Evolutionary conservation across 2,329 filamentous ascomycete species (phyloP).

Genomic region (Aspergillus unguis): DNA sequence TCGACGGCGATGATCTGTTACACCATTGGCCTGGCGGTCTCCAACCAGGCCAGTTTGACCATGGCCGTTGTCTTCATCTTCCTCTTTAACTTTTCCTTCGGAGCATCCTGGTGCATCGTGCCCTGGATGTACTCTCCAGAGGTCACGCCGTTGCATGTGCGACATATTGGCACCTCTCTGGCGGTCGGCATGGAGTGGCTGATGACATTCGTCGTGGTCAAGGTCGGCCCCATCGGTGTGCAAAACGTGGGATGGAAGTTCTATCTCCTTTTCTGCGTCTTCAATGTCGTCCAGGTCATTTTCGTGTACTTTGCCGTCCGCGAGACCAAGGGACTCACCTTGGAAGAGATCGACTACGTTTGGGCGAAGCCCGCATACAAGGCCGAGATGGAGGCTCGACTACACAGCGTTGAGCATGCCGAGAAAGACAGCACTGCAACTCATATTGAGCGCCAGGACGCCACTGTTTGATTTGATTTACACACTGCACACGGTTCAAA

Average conservation of each 20-base stretch:
- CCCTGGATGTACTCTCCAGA: conserved; percentile 52
- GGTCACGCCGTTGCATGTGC: conserved; percentile 45
- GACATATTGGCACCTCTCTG: conserved; percentile 49
- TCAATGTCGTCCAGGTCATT: conserved; percentile 53
- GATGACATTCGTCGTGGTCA: conserved; percentile 57
- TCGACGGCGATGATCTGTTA: background rate
- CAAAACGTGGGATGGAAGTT: conserved; percentile 52
- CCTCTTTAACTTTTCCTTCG: conserved; percentile 17
- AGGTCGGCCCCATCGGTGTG: conserved; percentile 62
- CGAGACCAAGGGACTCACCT: conserved; percentile 55
- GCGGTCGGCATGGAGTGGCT: conserved; percentile 49
- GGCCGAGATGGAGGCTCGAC: no score
- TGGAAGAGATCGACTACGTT: conserved; percentile 62
- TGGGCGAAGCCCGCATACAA: background rate
- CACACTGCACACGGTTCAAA: no score
- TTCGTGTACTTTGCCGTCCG: conserved; percentile 60
- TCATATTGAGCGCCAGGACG: no score
- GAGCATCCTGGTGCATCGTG: conserved; percentile 51
- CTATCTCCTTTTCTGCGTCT: conserved; percentile 55
- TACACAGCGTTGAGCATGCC: no score
- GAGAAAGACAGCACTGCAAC: no score
- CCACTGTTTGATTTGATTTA: no score
- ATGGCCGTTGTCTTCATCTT: conserved; percentile 28
- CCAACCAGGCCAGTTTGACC: background rate
- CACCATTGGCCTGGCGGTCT: no score